Evolutionary conservation across 2,329 filamentous ascomycete genomes (phyloP).

Genomic region (Amphichorda felina): DNA sequence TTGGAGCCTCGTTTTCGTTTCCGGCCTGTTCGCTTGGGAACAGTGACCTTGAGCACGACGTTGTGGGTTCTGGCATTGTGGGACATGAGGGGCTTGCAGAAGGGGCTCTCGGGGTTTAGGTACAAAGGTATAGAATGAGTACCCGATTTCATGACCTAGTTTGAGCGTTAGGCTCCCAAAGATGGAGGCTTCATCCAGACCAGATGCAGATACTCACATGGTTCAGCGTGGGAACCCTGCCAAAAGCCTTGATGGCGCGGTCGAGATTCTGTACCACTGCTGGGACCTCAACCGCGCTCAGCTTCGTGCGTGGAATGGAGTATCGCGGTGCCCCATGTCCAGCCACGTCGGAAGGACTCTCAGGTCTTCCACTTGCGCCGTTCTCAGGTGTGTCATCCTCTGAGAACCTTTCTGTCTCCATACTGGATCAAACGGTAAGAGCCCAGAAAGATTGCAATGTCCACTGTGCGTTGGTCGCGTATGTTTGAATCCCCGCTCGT

Average conservation of each 20-base stretch:
- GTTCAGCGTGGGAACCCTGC: conserved; percentile 21
- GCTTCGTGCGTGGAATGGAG: conserved; percentile 17
- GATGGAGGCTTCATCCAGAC: not conserved
- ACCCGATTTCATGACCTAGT: conserved; percentile 34
- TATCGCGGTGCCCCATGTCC: conserved; percentile 17
- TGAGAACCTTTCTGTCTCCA: too few relatives aligned
- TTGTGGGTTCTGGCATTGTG: conserved; percentile 69
- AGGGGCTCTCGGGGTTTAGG: conserved; percentile 67
- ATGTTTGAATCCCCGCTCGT: too few relatives aligned
- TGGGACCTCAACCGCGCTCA: conserved; percentile 30
- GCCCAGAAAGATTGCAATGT: too few relatives aligned
- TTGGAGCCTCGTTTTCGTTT: conserved; percentile 72
- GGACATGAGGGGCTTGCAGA: conserved; percentile 68
- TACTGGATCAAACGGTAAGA: too few relatives aligned
- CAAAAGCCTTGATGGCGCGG: conserved; percentile 28
- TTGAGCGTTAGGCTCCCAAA: not conserved
- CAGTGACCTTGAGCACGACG: conserved; percentile 71
- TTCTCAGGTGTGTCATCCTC: too few relatives aligned
- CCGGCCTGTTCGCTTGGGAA: conserved; percentile 77
- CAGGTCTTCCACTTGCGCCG: not conserved
- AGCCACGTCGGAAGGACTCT: not conserved
- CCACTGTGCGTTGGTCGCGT: too few relatives aligned
- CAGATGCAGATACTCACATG: conserved; percentile 17
- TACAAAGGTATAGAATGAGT: conserved; percentile 54
- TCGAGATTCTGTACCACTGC: conserved; percentile 31